Conservation (phyloP, 345 rosid species). For the Salix dunnii region DNA sequence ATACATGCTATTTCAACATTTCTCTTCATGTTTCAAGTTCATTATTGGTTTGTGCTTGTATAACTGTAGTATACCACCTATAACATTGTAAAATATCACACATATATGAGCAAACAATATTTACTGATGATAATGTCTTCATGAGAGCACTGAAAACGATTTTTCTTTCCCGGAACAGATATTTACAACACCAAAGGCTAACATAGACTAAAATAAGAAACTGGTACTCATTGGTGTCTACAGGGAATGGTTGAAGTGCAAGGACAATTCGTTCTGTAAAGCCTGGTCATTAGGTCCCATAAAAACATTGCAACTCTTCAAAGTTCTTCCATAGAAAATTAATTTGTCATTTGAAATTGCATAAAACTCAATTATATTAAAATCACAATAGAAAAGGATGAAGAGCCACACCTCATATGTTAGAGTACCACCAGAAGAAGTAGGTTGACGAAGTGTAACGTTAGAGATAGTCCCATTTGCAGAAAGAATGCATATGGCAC, state of each 20-base stretch:
- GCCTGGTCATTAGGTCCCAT: neutral
- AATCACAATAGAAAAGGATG: conserved; percentile 1
- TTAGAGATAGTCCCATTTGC: conserved; percentile 84
- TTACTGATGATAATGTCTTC: no score
- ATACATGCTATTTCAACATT: neutral
- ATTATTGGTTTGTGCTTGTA: neutral
- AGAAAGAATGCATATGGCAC: conserved; percentile 82
- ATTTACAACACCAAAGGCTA: neutral
- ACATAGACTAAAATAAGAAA: neutral
- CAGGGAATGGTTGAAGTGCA: neutral
- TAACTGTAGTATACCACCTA: neutral
- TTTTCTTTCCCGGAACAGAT: no score
- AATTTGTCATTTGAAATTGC: neutral
- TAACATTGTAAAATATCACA: neutral
- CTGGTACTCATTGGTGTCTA: neutral
- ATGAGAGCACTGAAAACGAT: no score
- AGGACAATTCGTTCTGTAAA: neutral
- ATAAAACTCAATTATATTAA: neutral
- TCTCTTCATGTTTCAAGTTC: neutral
- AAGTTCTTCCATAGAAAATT: neutral
- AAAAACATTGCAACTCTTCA: neutral
- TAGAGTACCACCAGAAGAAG: conserved; percentile 81
- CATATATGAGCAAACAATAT: no score
- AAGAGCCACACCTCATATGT: conserved; percentile 72
- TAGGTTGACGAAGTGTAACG: conserved; percentile 82